phyloP scores from a whole-genome alignment of 768 basidiomycete genomes.

The Russula earlei region DNA sequence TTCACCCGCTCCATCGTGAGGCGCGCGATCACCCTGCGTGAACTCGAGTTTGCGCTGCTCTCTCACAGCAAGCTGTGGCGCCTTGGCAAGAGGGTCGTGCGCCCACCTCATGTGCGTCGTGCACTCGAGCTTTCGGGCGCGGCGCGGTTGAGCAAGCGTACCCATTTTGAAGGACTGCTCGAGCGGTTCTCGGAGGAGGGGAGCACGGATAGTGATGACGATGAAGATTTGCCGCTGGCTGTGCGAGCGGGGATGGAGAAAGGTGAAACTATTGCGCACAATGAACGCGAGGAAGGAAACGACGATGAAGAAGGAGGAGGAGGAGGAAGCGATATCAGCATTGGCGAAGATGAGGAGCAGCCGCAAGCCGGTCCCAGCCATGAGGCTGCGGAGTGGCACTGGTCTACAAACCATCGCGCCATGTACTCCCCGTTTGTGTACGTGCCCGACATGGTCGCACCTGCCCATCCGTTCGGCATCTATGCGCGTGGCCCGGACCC shows the following conservation, averaged over 20 bases:
- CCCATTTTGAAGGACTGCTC: constrained; percentile 34
- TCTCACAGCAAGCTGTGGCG: constrained; percentile 53
- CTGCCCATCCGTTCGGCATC: constrained; percentile 21
- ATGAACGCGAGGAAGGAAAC: constrained; percentile 5
- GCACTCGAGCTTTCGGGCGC: constrained; percentile 42
- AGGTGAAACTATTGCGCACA: constrained; percentile 2
- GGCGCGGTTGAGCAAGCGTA: constrained; percentile 29
- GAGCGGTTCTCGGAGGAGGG: constrained; percentile 7
- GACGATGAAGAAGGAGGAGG: not conserved
- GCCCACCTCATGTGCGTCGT: constrained; percentile 33
- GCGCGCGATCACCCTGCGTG: constrained; percentile 43
- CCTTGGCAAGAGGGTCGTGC: constrained; percentile 30
- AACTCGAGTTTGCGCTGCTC: constrained; percentile 52
- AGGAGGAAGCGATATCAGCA: constrained; percentile 4
- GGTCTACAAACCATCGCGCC: constrained; percentile 24
- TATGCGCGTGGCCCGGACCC: constrained; percentile 18
- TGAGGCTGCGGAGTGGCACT: not conserved
- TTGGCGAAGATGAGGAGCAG: constrained; percentile 11
- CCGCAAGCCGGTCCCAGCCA: not conserved
- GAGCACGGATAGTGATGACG: not conserved
- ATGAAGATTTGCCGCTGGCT: constrained; percentile 11
- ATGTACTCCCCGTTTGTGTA: constrained; percentile 31
- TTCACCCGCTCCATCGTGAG: constrained; percentile 47
- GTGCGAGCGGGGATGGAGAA: not conserved
- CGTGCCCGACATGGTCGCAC: constrained; percentile 22